A percentile compares a stretch with the other conserved stretches of the same genome.
Conservation (phyloP, 2,329 filamentous ascomycete species). For the Trichoderma pleuroti region DNA sequence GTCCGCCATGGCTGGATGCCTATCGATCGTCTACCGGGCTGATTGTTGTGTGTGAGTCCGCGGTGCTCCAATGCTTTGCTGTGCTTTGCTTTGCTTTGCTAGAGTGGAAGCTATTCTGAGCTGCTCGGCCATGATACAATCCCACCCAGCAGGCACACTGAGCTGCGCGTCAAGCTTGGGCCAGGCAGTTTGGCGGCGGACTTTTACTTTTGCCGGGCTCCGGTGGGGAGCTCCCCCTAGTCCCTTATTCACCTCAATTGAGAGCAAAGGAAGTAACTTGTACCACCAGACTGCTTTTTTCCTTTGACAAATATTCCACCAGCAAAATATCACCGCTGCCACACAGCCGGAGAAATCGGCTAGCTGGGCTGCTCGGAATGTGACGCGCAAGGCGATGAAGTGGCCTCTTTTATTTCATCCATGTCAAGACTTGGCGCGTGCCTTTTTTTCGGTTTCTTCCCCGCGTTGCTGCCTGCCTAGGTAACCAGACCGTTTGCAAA, state of each 20-base stretch:
- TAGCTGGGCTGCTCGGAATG: constrained; percentile 1
- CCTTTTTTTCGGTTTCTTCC: not conserved
- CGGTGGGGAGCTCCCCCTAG: constrained; percentile 10
- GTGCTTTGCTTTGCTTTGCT: constrained; percentile 12
- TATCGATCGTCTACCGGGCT: constrained; percentile 1
- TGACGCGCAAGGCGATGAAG: constrained; percentile 26
- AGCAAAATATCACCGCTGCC: constrained; percentile 2
- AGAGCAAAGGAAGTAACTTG: not conserved
- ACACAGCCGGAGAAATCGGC: constrained; percentile 14
- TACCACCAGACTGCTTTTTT: not conserved
- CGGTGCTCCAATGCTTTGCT: constrained; percentile 26
- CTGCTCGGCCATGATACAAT: constrained; percentile 28
- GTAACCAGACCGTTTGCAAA: not conserved
- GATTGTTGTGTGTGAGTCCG: not conserved
- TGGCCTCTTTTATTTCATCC: constrained; percentile 29
- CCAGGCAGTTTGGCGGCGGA: constrained; percentile 24
- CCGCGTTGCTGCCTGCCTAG: not conserved
- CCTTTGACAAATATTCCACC: not conserved
- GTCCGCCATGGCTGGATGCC: constrained; percentile 72
- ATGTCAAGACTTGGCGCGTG: constrained; percentile 2
- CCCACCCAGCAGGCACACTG: constrained; percentile 33
- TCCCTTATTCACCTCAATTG: not conserved
- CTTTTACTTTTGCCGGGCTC: constrained; percentile 28
- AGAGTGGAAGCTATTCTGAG: constrained; percentile 30
- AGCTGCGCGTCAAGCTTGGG: constrained; percentile 39